Base-by-base conservation (phyloP, 1,139 yeast species). In the Magnusiomyces ingens region DNA sequence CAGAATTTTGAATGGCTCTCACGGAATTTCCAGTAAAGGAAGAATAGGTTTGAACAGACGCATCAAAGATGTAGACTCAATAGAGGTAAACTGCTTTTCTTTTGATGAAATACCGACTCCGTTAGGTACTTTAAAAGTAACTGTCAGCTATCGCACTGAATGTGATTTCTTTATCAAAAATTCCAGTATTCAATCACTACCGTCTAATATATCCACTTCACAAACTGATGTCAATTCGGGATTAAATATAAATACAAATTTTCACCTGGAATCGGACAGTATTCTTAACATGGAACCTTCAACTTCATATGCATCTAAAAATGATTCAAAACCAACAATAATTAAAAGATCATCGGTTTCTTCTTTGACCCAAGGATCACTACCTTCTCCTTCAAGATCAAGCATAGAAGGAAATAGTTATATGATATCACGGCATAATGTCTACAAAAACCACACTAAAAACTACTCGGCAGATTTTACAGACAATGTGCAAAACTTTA, bases 21-120 rank as follows among this genome's bases (percentile, higher is more conserved):
- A 80, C 57, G 84, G 94, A 0, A 87, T 90, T 43, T 75, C 83
- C 26, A 85, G 95, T 2, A 84, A 83, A 62, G 96, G 96, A 1
- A 72, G 97, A 58, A 79, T 89, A 26, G 97, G 97, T 0, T 75
- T 91, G 53, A 83, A 91, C 55, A 85, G 84, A 64, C 74, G 84
- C 1, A 77, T 89, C 1, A 74, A 80, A 4, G 68, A 66, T 38
- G 58, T 69, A 47, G 61, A 64, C 15, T 79, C 76, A 17, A 67
- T 80, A 11, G 90, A 84, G 63, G 68, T 84, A 57, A 76, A 76
- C 22, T 85, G 81, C 52, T 80, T 79, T 63, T 75, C 75, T 55
- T 79, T 93, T 55, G 76, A 79, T 11, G 87, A 94, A 0, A 80
- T 93, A 1, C 76, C 77, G 54, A 88, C 96, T 0, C 81, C 86